These are phyloP conservation scores for Colletotrichum magnum DNA, from an alignment of 2,329 filamentous ascomycete genomes.

Conservation along the genomic window DNA sequence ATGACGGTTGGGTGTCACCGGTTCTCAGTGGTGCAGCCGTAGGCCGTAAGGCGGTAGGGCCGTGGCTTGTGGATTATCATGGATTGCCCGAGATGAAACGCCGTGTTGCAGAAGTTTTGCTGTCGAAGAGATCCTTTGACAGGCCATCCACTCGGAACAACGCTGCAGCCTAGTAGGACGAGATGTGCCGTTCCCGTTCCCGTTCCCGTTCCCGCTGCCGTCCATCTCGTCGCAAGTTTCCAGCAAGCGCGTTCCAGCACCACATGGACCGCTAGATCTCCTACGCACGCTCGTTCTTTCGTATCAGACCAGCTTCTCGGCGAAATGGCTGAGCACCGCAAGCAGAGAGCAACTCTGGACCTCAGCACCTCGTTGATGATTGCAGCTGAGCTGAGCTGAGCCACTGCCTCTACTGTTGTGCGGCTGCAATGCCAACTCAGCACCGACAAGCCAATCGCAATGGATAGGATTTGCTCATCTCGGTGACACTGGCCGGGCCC, in stretches of 20 bases:
- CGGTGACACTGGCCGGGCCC: not conserved
- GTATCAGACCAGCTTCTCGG: not conserved
- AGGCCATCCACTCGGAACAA: constrained; percentile 6
- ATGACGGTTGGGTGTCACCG: constrained; percentile 39
- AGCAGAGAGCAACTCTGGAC: not conserved
- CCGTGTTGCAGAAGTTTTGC: constrained; percentile 2
- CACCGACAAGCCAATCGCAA: not conserved
- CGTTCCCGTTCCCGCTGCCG: constrained; percentile 22
- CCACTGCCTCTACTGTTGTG: not conserved
- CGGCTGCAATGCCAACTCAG: constrained; percentile 27
- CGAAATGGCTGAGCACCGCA: constrained; percentile 16
- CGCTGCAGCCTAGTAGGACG: not conserved
- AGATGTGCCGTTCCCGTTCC: constrained; percentile 13
- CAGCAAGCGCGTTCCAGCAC: constrained; percentile 14
- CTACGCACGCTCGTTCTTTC: not conserved
- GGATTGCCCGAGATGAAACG: constrained; percentile 16
- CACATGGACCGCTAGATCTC: constrained; percentile 17
- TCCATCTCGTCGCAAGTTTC: constrained; percentile 26
- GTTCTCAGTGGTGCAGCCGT: constrained; percentile 5
- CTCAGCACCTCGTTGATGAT: constrained; percentile 3
- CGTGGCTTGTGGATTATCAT: not conserved
- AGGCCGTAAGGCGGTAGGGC: constrained; percentile 4
- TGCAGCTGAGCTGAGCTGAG: constrained; percentile 1
- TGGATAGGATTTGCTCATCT: not conserved
- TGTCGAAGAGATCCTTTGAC: constrained; percentile 8